Base-by-base conservation (phyloP, 2,329 filamentous ascomycete genomes). In the Fusarium armeniacum region DNA sequence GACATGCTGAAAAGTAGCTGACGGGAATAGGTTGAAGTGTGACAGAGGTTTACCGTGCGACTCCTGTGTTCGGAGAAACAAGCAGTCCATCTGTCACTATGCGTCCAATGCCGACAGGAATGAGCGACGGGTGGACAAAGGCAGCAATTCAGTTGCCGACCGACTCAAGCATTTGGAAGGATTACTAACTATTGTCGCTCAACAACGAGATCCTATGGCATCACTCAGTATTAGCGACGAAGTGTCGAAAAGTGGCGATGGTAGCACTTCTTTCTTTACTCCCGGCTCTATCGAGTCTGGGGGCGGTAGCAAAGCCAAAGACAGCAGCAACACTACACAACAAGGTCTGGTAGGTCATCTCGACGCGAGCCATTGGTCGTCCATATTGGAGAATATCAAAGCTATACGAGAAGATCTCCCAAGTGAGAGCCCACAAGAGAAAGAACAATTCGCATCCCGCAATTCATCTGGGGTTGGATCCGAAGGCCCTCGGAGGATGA, bases 301-400 rank as follows among this genome's bases (percentile, higher is more conserved):
- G 11, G 13, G 11, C 3, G 18, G 4, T 12, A 11, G 9, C 1
- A n/a, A n/a, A 5, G 2, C 5, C 18, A 13, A 11, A 1, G 12
- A 12, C 0, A 28, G 5, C 6, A 9, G 6, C 2, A 32, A n/a
- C 0, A 18, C 1, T 2, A 0, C 4, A 1, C 3, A n/a, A 0
- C 10, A 9, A 0, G 30, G 15, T 3, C 8, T 50, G 3, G 5
- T 5, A 1, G 32, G 24, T 1, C 79, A 79, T 33, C 69, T 78
- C 6, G 78, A 80, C 38, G 60, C 73, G 0, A 77, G 61, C 11
- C 78, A 80, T 53, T 80, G 78, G 78, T 63, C 74, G 4, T 79
- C 78, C 1, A 78, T 80, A 9, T 43, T 80, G 3, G 75, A 79
- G 4, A 77, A 79, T 7, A 80, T 80, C 43, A 76, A 73, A 15